Conservation (phyloP, 73 alveolate genomes). For the Stentor coeruleus region DNA sequence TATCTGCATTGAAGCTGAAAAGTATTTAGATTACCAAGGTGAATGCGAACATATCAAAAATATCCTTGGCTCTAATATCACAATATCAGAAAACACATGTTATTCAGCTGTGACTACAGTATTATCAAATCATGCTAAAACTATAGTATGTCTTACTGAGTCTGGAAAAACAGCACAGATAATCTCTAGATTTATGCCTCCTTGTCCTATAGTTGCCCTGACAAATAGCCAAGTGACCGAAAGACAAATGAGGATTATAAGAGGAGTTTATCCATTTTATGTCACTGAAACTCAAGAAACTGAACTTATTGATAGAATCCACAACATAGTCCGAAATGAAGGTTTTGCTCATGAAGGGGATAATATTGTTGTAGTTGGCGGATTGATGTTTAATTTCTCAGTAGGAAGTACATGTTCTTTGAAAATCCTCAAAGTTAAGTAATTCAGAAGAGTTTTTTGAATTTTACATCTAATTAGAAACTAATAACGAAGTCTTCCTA, state of each 20-base stretch:
- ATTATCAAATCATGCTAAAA: conserved; percentile 20
- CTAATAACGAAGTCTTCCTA: not conserved
- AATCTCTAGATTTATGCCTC: conserved; percentile 25
- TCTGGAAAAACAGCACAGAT: conserved; percentile 25
- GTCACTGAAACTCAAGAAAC: not conserved
- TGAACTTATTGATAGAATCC: not conserved
- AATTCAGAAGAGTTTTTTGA: too few species aligned
- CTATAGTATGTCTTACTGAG: conserved; percentile 17
- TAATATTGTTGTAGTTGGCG: not conserved
- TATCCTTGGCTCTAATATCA: not conserved
- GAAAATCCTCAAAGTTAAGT: not conserved
- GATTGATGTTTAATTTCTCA: not conserved
- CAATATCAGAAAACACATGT: conserved; percentile 25
- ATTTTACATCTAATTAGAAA: too few species aligned
- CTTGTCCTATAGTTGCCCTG: conserved; percentile 26
- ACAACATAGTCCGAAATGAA: not conserved
- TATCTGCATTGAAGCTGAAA: conserved; percentile 36
- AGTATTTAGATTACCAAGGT: not conserved
- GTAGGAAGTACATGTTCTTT: not conserved
- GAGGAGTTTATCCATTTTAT: conserved; percentile 3
- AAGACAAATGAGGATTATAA: not conserved
- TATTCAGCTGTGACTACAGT: conserved; percentile 28
- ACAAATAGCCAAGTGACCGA: not conserved
- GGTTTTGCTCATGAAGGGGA: not conserved
- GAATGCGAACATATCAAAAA: not conserved